These are phyloP conservation scores for Kwoniella heveanensis DNA, from an alignment of 768 basidiomycete species.

Conservation along the genomic window DNA sequence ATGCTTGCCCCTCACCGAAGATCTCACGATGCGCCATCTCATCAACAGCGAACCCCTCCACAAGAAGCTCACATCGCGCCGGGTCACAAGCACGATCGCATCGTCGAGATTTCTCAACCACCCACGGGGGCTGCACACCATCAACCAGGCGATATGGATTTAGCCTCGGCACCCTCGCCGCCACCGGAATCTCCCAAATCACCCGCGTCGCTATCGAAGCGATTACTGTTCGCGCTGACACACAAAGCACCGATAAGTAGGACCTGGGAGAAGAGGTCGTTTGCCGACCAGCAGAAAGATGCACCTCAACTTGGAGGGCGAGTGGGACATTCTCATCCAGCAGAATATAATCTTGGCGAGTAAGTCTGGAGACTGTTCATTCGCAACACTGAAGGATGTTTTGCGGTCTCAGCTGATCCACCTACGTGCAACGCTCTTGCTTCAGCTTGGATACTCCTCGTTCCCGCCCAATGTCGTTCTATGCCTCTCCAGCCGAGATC, in stretches of 20 bases:
- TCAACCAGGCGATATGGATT: neutral
- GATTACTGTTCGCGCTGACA: constrained; percentile 11
- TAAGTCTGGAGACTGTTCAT: neutral
- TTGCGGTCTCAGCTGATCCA: too few species aligned
- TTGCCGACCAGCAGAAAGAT: constrained; percentile 15
- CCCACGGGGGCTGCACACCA: too few species aligned
- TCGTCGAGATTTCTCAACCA: too few species aligned
- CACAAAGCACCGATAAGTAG: constrained; percentile 25
- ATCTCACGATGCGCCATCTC: neutral
- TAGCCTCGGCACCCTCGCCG: neutral
- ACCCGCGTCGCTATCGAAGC: constrained; percentile 15
- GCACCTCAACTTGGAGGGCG: neutral
- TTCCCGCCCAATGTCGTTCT: constrained; percentile 29
- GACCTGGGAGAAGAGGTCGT: constrained; percentile 33
- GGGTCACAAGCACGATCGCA: neutral
- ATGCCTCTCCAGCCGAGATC: constrained; percentile 30
- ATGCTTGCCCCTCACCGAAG: constrained; percentile 5
- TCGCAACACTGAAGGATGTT: too few species aligned
- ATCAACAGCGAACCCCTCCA: neutral
- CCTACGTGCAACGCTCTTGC: neutral
- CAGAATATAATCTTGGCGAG: constrained; percentile 3
- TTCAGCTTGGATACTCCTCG: neutral
- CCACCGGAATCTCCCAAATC: constrained; percentile 13
- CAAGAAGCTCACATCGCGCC: neutral
- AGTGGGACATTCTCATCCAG: neutral